Base-by-base conservation (phyloP, 106 monocot species). In the Dendrobium chrysotoxum region DNA sequence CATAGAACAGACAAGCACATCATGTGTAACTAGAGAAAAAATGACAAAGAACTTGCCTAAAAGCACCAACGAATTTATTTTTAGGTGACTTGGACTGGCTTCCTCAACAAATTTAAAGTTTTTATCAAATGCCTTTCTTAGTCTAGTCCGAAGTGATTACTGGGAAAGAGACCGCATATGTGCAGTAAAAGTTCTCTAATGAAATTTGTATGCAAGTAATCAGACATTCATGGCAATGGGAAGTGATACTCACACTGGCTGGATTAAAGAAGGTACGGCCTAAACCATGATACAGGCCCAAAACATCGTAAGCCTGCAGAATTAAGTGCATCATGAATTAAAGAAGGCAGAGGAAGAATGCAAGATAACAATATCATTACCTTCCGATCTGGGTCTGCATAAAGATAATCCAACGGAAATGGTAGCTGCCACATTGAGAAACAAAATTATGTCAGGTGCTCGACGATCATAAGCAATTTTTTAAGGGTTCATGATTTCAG, bases 251-350 rank as follows among this genome's bases (percentile, higher is more conserved):
- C 84, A 95, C 95, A 89, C 91, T 95, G 72, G 95, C 93, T 78
- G 92, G 93, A 82, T 93, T 95, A 81, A 95, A 89, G 80, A 95
- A 95, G 12, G 95, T 95, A 41, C 93, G 95, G 72, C 85, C 86
- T 18, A 91, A 80, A 84, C 95, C 95, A 82, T 93, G 91, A 83
- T 95, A 91, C 21, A 93, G 85, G 47, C 91, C 93, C 74, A 95
- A 79, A 28, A 87, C 26, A 57, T 93, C 82, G 85, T 95, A 95
- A 40, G 91, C 93, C 95, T 95, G 81, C 53, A 90, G 82, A 83
- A 44, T 40, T 31, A 31, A 8, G 26, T 25, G 64, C 26, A 65
- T 65, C 64, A 65, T 25, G 11, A 23, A 25, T 23, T 11, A 65
- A 65, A 7, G 7, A 40, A 10, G 16, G 28, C 38, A 21, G 65